These are phyloP conservation scores for Lophium mytilinum DNA, from an alignment of 495 filamentous ascomycete genomes.

Conservation along the genomic window DNA sequence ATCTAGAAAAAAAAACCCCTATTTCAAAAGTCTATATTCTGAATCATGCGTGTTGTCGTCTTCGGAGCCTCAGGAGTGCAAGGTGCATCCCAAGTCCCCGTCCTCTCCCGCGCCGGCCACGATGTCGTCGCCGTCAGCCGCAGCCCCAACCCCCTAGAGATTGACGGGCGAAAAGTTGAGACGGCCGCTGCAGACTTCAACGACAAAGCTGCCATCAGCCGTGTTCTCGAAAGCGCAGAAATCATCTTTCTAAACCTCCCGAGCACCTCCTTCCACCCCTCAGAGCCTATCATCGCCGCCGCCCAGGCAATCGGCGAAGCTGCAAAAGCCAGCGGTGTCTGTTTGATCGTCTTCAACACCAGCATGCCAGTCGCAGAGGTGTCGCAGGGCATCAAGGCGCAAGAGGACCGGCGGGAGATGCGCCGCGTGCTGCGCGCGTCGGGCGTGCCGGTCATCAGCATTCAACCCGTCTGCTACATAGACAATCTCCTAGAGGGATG, in stretches of 20 bases:
- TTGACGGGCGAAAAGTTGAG: constrained; percentile 9
- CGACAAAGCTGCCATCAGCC: not conserved
- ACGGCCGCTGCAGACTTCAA: constrained; percentile 14
- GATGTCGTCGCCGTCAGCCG: constrained; percentile 13
- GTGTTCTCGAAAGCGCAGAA: constrained; percentile 4
- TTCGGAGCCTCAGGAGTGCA: constrained; percentile 20
- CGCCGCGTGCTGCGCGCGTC: constrained; percentile 4
- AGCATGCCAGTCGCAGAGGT: constrained; percentile 14
- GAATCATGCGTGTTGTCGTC: constrained; percentile 17
- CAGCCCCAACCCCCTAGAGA: constrained; percentile 5
- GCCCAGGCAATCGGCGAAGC: constrained; percentile 1
- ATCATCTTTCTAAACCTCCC: constrained; percentile 17
- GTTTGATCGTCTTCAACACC: constrained; percentile 16
- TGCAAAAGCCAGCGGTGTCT: constrained; percentile 4
- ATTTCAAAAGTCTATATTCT: not conserved
- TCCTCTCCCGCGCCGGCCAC: constrained; percentile 14
- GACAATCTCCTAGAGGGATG: constrained; percentile 21
- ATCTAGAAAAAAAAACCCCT: too few species aligned
- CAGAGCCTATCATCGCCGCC: constrained; percentile 11
- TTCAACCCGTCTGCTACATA: constrained; percentile 16
- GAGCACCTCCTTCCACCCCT: constrained; percentile 14
- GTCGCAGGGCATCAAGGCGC: constrained; percentile 13
- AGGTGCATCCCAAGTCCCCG: constrained; percentile 14
- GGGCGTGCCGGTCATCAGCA: constrained; percentile 12
- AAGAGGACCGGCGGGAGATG: constrained; percentile 19